phyloP scores from a whole-genome alignment of 2,329 filamentous ascomycete species.

The Colletotrichum viniferum region DNA sequence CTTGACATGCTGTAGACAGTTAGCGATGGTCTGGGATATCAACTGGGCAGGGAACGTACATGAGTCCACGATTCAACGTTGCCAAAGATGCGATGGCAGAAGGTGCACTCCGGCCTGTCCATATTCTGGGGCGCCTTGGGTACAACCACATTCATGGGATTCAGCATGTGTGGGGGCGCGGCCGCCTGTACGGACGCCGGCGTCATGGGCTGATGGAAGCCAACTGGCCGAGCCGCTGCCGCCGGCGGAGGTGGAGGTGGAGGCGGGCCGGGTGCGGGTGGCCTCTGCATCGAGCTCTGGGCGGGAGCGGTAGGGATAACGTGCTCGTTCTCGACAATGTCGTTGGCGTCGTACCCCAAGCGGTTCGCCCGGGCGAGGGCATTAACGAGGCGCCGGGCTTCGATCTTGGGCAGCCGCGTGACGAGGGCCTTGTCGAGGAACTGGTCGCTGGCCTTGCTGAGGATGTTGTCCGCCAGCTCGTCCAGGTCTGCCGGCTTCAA shows the following conservation, averaged over 20 bases:
- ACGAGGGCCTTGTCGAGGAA: slow-evolving; percentile 61
- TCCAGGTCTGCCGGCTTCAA: slow-evolving; percentile 48
- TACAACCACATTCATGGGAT: background rate
- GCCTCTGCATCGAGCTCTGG: background rate
- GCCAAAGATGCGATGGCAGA: slow-evolving; percentile 23
- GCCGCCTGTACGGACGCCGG: background rate
- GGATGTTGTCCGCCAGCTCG: slow-evolving; percentile 42
- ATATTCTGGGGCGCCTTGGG: background rate
- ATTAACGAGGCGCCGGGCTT: slow-evolving; percentile 59
- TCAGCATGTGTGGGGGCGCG: background rate
- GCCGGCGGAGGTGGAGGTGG: background rate
- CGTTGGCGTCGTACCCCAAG: slow-evolving; percentile 58
- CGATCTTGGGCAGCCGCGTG: slow-evolving; percentile 56
- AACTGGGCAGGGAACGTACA: slow-evolving; percentile 11
- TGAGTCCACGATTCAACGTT: background rate
- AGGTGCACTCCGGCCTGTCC: background rate
- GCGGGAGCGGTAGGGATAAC: slow-evolving; percentile 35
- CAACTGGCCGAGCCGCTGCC: background rate
- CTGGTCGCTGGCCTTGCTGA: slow-evolving; percentile 48
- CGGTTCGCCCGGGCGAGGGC: slow-evolving; percentile 61
- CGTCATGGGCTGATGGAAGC: background rate
- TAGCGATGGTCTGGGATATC: background rate
- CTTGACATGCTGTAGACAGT: slow-evolving; percentile 34
- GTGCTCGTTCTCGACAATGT: slow-evolving; percentile 52
- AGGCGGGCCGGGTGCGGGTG: background rate